Evolutionary conservation across 345 rosid species (phyloP).

Genomic region (Citrus maxima): DNA sequence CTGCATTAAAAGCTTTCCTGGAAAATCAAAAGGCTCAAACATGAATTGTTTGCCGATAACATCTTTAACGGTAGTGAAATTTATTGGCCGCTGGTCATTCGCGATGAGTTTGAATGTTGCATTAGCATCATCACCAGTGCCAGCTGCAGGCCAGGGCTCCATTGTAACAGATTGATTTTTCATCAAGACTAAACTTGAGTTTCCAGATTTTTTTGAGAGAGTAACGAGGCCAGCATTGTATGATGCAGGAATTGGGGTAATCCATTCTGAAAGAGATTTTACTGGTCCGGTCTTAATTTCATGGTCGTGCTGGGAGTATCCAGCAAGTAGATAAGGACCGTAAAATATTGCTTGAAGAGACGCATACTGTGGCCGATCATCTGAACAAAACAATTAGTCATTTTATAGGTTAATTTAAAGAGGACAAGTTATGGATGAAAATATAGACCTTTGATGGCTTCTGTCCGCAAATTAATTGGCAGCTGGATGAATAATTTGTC

Average conservation of each 20-base stretch:
- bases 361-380: constrained; percentile 39
- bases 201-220: constrained; percentile 33
- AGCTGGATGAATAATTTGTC: constrained; percentile 60
- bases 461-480: constrained; percentile 59
- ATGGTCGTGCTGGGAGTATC: constrained; percentile 40
- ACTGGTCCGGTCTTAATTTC: constrained; percentile 22
- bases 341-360: constrained; percentile 46
- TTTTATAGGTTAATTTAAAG: background rate
- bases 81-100: constrained; percentile 10
- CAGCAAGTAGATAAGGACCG: constrained; percentile 50
- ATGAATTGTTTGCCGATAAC: constrained; percentile 28
- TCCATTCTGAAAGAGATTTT: constrained; percentile 28
- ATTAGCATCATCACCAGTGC: constrained; percentile 33
- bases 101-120: constrained; percentile 48
- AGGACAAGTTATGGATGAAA: background rate
- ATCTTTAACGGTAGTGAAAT: constrained; percentile 12
- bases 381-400: constrained; percentile 11
- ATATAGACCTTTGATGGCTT: constrained; percentile 63
- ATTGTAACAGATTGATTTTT: constrained; percentile 35
- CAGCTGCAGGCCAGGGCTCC: constrained; percentile 31
- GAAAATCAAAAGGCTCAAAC: constrained; percentile 46
- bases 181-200: constrained; percentile 25
- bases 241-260: constrained; percentile 33
- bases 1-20: constrained; percentile 37
- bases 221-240: constrained; percentile 32